phyloP scores from a whole-genome alignment of 2,329 filamentous ascomycete genomes.

The Alternaria gaisen region DNA sequence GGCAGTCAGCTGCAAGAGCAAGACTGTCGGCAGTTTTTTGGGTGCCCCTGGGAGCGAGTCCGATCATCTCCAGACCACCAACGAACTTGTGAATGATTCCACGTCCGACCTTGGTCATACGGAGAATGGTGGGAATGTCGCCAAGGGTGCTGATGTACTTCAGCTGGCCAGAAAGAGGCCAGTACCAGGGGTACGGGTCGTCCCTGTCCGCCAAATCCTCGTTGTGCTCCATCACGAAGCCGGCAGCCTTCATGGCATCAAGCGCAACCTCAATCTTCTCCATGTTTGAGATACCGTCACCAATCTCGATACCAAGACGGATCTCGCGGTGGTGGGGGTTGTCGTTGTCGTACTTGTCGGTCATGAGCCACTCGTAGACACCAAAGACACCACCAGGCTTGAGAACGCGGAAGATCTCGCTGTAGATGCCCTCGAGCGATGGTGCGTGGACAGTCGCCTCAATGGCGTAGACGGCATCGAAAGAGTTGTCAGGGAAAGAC shows the following conservation, averaged over 20 bases:
- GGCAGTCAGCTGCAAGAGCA: constrained; percentile 79
- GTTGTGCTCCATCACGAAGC: constrained; percentile 82
- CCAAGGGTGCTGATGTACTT: constrained; percentile 81
- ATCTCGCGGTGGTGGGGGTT: constrained; percentile 88
- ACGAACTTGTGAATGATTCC: constrained; percentile 78
- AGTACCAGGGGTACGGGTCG: constrained; percentile 90
- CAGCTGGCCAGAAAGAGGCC: constrained; percentile 85
- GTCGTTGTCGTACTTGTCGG: constrained; percentile 88
- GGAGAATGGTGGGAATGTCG: constrained; percentile 82
- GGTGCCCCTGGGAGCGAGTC: constrained; percentile 80
- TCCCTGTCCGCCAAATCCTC: constrained; percentile 85
- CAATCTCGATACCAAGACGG: constrained; percentile 92
- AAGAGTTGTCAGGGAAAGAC: constrained; percentile 89
- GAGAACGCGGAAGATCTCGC: constrained; percentile 90
- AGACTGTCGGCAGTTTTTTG: constrained; percentile 95
- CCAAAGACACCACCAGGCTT: constrained; percentile 97
- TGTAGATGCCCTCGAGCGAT: constrained; percentile 88
- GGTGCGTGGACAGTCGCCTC: constrained; percentile 97
- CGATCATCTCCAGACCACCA: constrained; percentile 76
- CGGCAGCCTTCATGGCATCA: constrained; percentile 83
- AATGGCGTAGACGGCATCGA: constrained; percentile 96
- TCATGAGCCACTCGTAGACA: constrained; percentile 99
- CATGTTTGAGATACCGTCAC: constrained; percentile 98
- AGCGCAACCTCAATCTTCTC: constrained; percentile 84
- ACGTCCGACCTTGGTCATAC: constrained; percentile 89